Evolutionary conservation across 2,329 filamentous ascomycete genomes (phyloP).

Genomic region (Aspergillus spinulosporus): DNA sequence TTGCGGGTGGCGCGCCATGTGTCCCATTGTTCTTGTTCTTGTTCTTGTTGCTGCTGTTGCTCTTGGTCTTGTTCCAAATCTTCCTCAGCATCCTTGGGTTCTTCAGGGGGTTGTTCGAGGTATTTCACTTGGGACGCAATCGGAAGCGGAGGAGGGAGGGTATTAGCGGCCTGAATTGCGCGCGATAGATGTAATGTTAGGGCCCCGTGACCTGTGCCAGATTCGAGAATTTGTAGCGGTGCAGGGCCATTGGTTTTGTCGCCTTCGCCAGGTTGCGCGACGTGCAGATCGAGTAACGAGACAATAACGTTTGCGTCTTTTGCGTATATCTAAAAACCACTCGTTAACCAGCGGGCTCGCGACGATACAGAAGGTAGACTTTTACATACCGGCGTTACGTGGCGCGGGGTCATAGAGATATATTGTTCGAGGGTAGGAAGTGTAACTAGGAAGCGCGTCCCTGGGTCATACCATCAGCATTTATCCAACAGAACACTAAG

Average conservation of each 20-base stretch:
- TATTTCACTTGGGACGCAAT: conserved; percentile 33
- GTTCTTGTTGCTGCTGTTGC: neutral
- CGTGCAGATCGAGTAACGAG: conserved; percentile 72
- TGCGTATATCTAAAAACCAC: conserved; percentile 63
- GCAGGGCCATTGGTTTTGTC: conserved; percentile 29
- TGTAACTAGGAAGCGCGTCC: conserved; percentile 56
- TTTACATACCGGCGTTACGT: conserved; percentile 70
- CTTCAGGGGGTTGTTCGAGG: conserved; percentile 25
- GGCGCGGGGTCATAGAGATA: conserved; percentile 63
- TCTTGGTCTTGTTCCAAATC: neutral
- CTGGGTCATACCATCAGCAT: conserved; percentile 27
- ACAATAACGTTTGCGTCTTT: conserved; percentile 74
- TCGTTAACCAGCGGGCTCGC: conserved; percentile 6
- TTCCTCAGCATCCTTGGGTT: conserved; percentile 22
- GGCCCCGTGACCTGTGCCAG: conserved; percentile 80
- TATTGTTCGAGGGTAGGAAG: conserved; percentile 73
- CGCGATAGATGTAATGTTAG: conserved; percentile 73
- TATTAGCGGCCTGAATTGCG: conserved; percentile 73
- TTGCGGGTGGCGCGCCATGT: conserved; percentile 55
- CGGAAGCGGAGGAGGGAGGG: conserved; percentile 50
- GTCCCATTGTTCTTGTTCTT: conserved; percentile 42
- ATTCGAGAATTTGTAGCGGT: conserved; percentile 75
- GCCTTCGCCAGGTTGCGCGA: conserved; percentile 42
- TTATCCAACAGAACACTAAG: neutral
- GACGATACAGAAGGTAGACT: neutral